Conservation (phyloP, 2,329 filamentous ascomycete species). For the Paecilomyces fulvus region DNA sequence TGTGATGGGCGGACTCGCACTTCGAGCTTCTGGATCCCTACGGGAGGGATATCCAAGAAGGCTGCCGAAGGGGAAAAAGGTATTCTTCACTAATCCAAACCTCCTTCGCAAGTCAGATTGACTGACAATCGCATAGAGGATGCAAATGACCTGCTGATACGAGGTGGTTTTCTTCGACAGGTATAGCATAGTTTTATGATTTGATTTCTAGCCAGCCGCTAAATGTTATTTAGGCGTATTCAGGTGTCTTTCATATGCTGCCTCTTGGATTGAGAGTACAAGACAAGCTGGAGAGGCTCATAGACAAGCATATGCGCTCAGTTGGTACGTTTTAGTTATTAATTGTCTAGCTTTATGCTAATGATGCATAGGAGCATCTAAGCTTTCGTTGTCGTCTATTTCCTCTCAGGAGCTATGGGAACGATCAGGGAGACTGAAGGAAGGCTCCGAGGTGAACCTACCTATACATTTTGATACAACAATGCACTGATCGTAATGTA, state of each 20-base stretch:
- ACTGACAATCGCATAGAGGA: slow-evolving; percentile 35
- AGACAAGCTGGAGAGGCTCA: slow-evolving; percentile 72
- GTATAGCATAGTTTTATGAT: slow-evolving; percentile 31
- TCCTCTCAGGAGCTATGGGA: slow-evolving; percentile 79
- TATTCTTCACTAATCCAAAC: slow-evolving; percentile 7
- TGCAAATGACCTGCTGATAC: slow-evolving; percentile 58
- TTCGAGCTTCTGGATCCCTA: slow-evolving; percentile 73
- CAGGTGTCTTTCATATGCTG: slow-evolving; percentile 86
- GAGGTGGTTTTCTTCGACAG: slow-evolving; percentile 66
- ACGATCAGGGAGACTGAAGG: slow-evolving; percentile 70
- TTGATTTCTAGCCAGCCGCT: not conserved
- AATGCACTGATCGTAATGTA: slow-evolving; percentile 31
- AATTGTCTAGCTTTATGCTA: not conserved
- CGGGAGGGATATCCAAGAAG: slow-evolving; percentile 54
- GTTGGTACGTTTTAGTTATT: slow-evolving; percentile 45
- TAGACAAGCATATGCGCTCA: slow-evolving; percentile 80
- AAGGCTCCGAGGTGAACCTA: slow-evolving; percentile 59
- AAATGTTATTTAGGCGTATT: slow-evolving; percentile 54
- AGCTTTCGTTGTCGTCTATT: slow-evolving; percentile 72
- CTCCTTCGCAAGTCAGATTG: not conserved
- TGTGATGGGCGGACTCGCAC: slow-evolving; percentile 52
- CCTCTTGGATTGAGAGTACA: slow-evolving; percentile 82
- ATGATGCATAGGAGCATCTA: slow-evolving; percentile 58
- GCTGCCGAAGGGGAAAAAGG: slow-evolving; percentile 42
- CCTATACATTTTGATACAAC: slow-evolving; percentile 4